Base-by-base conservation (phyloP, 2,329 filamentous ascomycete genomes). In the Penicillium sp. region DNA sequence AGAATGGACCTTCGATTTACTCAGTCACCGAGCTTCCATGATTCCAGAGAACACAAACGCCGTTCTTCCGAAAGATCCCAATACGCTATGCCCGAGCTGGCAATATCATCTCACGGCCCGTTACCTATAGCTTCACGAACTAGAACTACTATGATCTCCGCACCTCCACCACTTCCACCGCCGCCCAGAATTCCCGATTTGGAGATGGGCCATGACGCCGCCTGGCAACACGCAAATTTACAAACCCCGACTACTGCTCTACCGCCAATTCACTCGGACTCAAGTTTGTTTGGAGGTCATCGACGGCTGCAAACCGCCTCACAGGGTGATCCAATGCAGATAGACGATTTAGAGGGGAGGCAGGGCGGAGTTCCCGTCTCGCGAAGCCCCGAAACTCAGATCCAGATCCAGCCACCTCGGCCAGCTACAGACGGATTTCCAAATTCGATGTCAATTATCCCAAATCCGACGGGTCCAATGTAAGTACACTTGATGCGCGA, bases 151-250 rank as follows among this genome's bases (percentile, higher is more conserved):
- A 71, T 75, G 58, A 69, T 74, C 50, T 70, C 72, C 43, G 78
- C 80, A 50, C 86, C 87, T 58, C 86, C 87, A 62, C 85, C 86
- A 50, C 78, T 89, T 67, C 87, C 86, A 66, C 87, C 86, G 65
- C 87, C 87, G 57, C 84, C 86, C 52, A 80, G 79, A 69, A 81
- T 88, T 58, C 78, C 80, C 63, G 82, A 85, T 59, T 75, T 85
- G 62, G 76, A 79, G 65, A 72, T 79, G 61, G 85, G 84, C 37
- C 79, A 82, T 66, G 86, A 89, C 72, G 79, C 82, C 55, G 85
- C 82, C 59, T 88, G 85, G 85, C 77, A 82, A 71, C 86, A 83
- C 80, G 84, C 81, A 61, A 87, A 88, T 73, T 78, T 78, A 50
- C 78, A 76, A 58, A 73, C 79, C 52, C 71, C 82, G 69, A 78